A percentile compares a stretch with the other conserved stretches of the same genome.
phyloP scores from a whole-genome alignment of 805 yeast species.

The Candida xiaguanensis region DNA sequence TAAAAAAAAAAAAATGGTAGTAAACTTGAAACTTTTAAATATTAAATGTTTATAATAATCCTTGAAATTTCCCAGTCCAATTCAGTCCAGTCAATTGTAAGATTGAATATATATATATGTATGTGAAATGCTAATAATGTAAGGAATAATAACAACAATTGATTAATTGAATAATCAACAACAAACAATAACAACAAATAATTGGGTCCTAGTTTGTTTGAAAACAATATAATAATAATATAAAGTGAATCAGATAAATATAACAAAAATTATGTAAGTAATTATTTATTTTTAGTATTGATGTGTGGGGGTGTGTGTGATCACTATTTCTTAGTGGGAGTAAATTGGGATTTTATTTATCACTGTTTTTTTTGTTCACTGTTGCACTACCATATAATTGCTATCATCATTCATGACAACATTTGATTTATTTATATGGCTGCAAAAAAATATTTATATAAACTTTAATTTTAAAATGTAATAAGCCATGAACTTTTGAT shows the following conservation, averaged over 20 bases:
- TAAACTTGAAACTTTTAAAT: too few species aligned
- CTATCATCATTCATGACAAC: slow-evolving; percentile 5
- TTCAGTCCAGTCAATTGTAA: too few species aligned
- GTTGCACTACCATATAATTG: slow-evolving; percentile 1
- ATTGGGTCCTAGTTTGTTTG: neutral
- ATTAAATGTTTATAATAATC: too few species aligned
- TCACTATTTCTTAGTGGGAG: neutral
- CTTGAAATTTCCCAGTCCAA: too few species aligned
- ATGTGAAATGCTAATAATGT: neutral
- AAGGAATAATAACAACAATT: neutral
- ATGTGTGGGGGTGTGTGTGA: slow-evolving; percentile 3
- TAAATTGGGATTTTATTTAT: neutral
- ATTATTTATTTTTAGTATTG: neutral
- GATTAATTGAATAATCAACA: neutral
- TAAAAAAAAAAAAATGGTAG: too few species aligned
- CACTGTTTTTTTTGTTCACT: neutral
- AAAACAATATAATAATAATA: neutral
- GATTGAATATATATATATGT: too few species aligned
- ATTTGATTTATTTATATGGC: neutral
- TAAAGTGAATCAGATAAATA: neutral
- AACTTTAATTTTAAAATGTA: too few species aligned
- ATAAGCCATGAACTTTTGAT: too few species aligned
- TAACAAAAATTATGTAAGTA: neutral
- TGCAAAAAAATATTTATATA: neutral
- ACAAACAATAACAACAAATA: too few species aligned